Percentiles rank a stretch among this genome's conserved stretches.
phyloP scores from a whole-genome alignment of 2,329 filamentous ascomycete species.

The Hawksworthiomyces lignivorus region DNA sequence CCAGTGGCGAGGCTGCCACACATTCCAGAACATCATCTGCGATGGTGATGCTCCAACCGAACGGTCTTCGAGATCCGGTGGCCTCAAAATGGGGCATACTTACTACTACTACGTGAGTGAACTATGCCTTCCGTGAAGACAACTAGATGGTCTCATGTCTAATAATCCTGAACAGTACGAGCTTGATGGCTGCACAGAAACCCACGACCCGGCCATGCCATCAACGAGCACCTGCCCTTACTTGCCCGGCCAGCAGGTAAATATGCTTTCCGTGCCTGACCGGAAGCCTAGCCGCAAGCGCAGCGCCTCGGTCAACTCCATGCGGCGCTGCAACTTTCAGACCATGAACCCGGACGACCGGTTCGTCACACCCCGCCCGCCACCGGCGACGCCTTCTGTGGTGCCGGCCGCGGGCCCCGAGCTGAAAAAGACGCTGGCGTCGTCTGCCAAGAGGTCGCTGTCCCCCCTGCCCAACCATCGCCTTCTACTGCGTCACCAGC shows the following conservation, averaged over 20 bases:
- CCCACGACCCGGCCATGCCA: slow-evolving; percentile 63
- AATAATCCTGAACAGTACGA: slow-evolving; percentile 63
- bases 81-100: slow-evolving; percentile 82
- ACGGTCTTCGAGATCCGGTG: slow-evolving; percentile 64
- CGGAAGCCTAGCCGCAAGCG: slow-evolving; percentile 54
- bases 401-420: neutral
- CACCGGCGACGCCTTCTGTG: slow-evolving; percentile 32
- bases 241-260: slow-evolving; percentile 80
- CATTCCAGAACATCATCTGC: slow-evolving; percentile 76
- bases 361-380: slow-evolving; percentile 60
- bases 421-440: neutral
- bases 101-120: slow-evolving; percentile 93
- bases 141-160: too few species aligned
- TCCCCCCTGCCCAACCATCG: neutral
- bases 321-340: slow-evolving; percentile 51
- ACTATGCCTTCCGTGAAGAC: too few species aligned
- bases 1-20: slow-evolving; percentile 82
- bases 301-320: slow-evolving; percentile 58
- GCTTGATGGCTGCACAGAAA: slow-evolving; percentile 69
- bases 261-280: slow-evolving; percentile 72
- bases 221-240: slow-evolving; percentile 76
- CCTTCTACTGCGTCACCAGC: slow-evolving; percentile 26
- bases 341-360: slow-evolving; percentile 75
- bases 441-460: slow-evolving; percentile 1
- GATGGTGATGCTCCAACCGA: slow-evolving; percentile 53